Evolutionary conservation across 2,329 filamentous ascomycete species (phyloP), one percentile per base, ranked within the genome.

Genomic region (Colletotrichum sansevieriae): DNA sequence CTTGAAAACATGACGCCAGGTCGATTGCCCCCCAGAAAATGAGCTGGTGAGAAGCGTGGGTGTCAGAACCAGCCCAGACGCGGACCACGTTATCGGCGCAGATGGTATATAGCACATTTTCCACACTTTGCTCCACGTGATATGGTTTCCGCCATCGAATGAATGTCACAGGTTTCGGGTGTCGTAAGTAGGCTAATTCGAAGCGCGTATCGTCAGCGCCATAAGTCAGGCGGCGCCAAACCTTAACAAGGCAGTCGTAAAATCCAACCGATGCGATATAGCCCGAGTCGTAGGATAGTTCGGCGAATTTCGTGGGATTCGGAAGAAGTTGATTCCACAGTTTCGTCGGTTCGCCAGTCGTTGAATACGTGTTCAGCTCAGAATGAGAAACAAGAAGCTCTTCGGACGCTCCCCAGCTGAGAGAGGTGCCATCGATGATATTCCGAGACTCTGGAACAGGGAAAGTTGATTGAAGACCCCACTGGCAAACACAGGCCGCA

Each of bases 21-120:
- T 98, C 91, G 49, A 99, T 88, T 61, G 91, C 87, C 2, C 90
- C 91, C 90, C 95, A 97, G 43, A 97, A 85, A 63, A 92, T 88
- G 76, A 98, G 83, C 5, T 92, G 88, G 60, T 93, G 90, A 12
- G 90, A 83, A 20, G 90, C 88, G 73, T 92, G 88, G 43, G 89
- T 86, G 70, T 97, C 93, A 5, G 89, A 90, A 9, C 91, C 87
- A 0, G 91, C 91, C 95, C 95, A 99, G 46, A 98, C 87, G 52
- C 95, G 88, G 71, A 98, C 82, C 57, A 91, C 84, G 66, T 91
- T 90, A 77, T 99, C 96, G 13, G 89, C 86, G 73, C 94, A 97
- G 71, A 95, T 89, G 0, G 96, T 97, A 76, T 97, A 98, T 1
- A 99, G 85, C 0, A 97, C 91, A 78, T 97, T 96, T 44, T 96